Conservation (phyloP, 345 rosid genomes). For the Jatropha curcas region DNA sequence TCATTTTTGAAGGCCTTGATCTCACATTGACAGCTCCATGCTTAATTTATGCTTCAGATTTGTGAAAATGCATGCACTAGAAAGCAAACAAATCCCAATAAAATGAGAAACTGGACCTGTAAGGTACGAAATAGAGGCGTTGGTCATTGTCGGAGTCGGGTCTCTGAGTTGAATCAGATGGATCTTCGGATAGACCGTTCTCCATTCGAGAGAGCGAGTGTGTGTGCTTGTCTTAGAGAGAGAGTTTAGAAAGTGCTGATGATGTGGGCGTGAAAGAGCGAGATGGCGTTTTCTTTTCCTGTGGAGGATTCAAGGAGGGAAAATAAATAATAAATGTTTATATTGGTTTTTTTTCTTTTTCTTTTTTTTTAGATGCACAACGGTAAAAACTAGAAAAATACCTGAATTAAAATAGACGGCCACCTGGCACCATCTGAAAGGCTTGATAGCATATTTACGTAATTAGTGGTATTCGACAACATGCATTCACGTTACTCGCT, state of each 20-base stretch:
- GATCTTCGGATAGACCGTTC: constrained; percentile 44
- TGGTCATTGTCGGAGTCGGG: constrained; percentile 68
- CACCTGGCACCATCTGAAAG: too few relatives aligned
- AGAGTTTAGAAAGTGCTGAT: constrained; percentile 25
- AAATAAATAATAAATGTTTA: too few relatives aligned
- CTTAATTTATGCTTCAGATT: neutral
- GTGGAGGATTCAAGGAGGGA: too few relatives aligned
- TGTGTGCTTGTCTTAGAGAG: neutral
- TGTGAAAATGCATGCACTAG: neutral
- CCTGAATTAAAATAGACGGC: too few relatives aligned
- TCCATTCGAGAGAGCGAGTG: constrained; percentile 32
- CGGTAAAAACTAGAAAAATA: too few relatives aligned
- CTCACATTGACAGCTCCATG: neutral
- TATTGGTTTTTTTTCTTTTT: too few relatives aligned
- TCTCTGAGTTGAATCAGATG: constrained; percentile 56
- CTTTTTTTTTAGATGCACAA: too few relatives aligned
- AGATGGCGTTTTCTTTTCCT: too few relatives aligned
- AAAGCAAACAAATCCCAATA: neutral
- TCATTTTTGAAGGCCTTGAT: neutral
- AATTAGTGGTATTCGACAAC: too few relatives aligned
- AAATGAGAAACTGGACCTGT: constrained; percentile 49
- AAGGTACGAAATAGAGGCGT: constrained; percentile 89
- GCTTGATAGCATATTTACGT: too few relatives aligned
- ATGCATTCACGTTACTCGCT: too few relatives aligned
- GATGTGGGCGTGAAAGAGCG: neutral